Evolutionary conservation across 2,329 filamentous ascomycete genomes (phyloP).

Genomic region (Xenoacremonium recifei): DNA sequence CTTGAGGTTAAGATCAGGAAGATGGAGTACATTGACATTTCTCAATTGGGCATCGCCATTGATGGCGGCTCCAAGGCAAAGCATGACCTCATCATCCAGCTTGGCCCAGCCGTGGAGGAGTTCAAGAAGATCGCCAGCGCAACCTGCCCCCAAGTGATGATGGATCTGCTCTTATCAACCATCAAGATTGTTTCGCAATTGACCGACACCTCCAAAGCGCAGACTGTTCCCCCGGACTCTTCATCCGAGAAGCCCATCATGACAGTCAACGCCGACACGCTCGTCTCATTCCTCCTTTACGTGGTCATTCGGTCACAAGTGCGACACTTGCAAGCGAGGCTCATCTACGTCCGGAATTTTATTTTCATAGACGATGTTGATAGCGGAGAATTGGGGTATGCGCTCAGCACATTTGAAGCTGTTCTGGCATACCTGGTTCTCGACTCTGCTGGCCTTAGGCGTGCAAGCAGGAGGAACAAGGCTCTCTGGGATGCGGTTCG

Average conservation of each 20-base stretch:
- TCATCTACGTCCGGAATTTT: slow-evolving; percentile 96
- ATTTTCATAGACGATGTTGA: slow-evolving; percentile 98
- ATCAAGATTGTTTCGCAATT: slow-evolving; percentile 79
- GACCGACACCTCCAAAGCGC: slow-evolving; percentile 48
- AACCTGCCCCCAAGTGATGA: slow-evolving; percentile 84
- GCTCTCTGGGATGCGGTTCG: slow-evolving; percentile 84
- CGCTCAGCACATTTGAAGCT: slow-evolving; percentile 91
- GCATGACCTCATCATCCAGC: slow-evolving; percentile 72
- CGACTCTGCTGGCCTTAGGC: slow-evolving; percentile 78
- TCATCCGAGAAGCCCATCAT: slow-evolving; percentile 54
- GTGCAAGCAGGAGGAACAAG: slow-evolving; percentile 82
- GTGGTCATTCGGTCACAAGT: slow-evolving; percentile 91
- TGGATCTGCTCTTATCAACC: slow-evolving; percentile 74
- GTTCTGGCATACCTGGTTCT: slow-evolving; percentile 84
- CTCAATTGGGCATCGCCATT: slow-evolving; percentile 86
- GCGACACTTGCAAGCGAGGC: slow-evolving; percentile 79
- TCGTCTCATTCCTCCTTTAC: slow-evolving; percentile 87
- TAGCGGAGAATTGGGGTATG: slow-evolving; percentile 93
- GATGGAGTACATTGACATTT: slow-evolving; percentile 92
- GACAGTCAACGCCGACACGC: slow-evolving; percentile 78
- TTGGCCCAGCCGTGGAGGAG: slow-evolving; percentile 78
- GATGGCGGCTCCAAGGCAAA: slow-evolving; percentile 77
- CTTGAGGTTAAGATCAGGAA: slow-evolving; percentile 86
- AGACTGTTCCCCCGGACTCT: slow-evolving; percentile 32
- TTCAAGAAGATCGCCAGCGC: slow-evolving; percentile 82